Evolutionary conservation across 1,284 basidiomycete genomes (phyloP).

Genomic region (Malassezia psittaci): DNA sequence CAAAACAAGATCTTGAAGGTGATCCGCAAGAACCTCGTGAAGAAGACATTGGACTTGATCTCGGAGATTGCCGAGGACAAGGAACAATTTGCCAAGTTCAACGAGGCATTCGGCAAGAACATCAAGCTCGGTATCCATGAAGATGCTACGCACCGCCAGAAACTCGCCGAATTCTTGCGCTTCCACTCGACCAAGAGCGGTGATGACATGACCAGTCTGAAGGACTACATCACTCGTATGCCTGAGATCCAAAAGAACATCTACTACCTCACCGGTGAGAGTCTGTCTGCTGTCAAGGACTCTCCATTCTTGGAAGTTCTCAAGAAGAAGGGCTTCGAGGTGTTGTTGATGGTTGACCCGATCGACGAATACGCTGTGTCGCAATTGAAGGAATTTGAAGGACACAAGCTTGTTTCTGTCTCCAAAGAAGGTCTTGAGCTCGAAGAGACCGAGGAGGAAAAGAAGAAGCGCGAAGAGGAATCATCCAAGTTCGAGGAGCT

Average conservation of each 20-base stretch:
- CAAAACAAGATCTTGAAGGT: slow-evolving; percentile 99
- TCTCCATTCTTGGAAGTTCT: slow-evolving; percentile 98
- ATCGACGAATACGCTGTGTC: slow-evolving; percentile 56
- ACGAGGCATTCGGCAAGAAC: slow-evolving; percentile 61
- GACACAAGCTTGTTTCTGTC: slow-evolving; percentile 94
- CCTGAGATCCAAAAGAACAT: slow-evolving; percentile 98
- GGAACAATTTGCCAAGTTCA: slow-evolving; percentile 98
- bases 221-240: slow-evolving; percentile 99
- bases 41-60: slow-evolving; percentile 94
- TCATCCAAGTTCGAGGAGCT: slow-evolving; percentile 74
- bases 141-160: slow-evolving; percentile 95
- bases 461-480: slow-evolving; percentile 80
- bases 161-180: slow-evolving; percentile 97
- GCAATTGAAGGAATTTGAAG: slow-evolving; percentile 98
- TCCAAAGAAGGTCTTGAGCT: slow-evolving; percentile 99
- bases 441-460: slow-evolving; percentile 97
- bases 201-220: slow-evolving; percentile 88
- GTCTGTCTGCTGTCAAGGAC: slow-evolving; percentile 76
- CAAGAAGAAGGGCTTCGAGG: slow-evolving; percentile 99
- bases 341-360: slow-evolving; percentile 87
- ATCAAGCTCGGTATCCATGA: slow-evolving; percentile 88
- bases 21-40: slow-evolving; percentile 76
- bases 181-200: slow-evolving; percentile 93
- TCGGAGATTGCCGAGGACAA: slow-evolving; percentile 97
- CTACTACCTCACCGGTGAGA: slow-evolving; percentile 93